These are phyloP conservation scores for Leccinum boreale DNA, from an alignment of 768 basidiomycete genomes.

Conservation along the genomic window DNA sequence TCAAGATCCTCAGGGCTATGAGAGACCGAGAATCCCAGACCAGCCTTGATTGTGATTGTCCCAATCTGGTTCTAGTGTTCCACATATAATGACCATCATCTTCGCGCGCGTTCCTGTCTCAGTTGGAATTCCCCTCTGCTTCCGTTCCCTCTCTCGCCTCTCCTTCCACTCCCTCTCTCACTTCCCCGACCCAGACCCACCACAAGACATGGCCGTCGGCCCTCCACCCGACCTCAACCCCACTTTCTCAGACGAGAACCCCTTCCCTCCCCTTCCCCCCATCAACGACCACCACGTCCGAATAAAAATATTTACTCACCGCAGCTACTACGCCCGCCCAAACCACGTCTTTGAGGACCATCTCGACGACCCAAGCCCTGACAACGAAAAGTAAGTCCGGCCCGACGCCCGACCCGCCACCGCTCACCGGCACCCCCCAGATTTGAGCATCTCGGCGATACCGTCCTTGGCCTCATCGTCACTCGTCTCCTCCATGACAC, in stretches of 20 bases:
- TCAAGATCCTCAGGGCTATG: no score
- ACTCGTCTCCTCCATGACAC: constrained; percentile 60
- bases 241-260: constrained; percentile 27
- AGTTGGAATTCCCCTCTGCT: no score
- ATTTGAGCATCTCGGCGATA: constrained; percentile 74
- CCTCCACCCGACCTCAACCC: constrained; percentile 20
- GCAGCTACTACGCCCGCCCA: constrained; percentile 65
- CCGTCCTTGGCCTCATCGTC: constrained; percentile 65
- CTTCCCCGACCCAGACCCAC: not conserved
- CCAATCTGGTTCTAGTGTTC: no score
- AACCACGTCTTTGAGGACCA: constrained; percentile 76
- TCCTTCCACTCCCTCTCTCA: not conserved
- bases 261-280: constrained; percentile 55
- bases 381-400: constrained; percentile 69
- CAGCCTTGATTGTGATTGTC: no score
- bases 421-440: constrained; percentile 33
- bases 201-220: constrained; percentile 5
- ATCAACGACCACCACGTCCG: constrained; percentile 47
- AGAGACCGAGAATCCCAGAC: no score
- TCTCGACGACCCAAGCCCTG: constrained; percentile 68
- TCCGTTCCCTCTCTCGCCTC: no score
- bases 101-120: no score
- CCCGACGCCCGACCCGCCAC: not conserved
- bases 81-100: no score
- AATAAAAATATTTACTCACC: constrained; percentile 70